These are phyloP conservation scores for Trypanosoma cruzi DNA, from an alignment of 208 protist species.

Conservation along the genomic window DNA sequence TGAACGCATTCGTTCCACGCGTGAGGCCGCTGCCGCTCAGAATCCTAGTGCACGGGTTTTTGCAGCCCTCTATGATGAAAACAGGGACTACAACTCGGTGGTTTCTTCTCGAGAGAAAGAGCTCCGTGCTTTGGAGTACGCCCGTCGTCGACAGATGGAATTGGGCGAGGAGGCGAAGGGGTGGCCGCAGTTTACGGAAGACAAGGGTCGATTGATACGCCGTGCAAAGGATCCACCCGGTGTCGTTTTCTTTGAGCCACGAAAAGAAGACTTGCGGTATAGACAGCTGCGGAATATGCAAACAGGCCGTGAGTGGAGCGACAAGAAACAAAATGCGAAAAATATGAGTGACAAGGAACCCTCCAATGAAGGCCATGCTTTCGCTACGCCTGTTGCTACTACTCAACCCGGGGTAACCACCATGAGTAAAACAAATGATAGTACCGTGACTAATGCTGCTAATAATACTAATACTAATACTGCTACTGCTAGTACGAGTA, in stretches of 20 bases:
- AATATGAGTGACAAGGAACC: neutral
- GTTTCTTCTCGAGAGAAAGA: constrained; percentile 24
- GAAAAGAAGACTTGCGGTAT: constrained; percentile 33
- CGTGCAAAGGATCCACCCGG: constrained; percentile 64
- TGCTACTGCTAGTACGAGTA: no score
- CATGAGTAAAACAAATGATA: neutral
- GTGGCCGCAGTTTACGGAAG: constrained; percentile 63
- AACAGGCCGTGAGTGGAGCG: constrained; percentile 25
- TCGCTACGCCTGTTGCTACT: neutral
- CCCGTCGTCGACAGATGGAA: constrained; percentile 59
- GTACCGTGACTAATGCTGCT: neutral
- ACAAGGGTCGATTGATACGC: constrained; percentile 63
- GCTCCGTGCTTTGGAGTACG: constrained; percentile 62
- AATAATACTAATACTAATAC: neutral
- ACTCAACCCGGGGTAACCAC: neutral
- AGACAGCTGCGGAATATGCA: constrained; percentile 56
- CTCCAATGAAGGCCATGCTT: neutral
- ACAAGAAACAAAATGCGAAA: neutral
- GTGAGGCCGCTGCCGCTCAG: constrained; percentile 22
- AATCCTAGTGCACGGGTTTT: neutral
- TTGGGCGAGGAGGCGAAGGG: constrained; percentile 51
- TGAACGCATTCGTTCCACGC: constrained; percentile 40
- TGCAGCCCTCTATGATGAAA: constrained; percentile 24
- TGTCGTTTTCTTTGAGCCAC: constrained; percentile 73
- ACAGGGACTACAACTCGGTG: constrained; percentile 19